Conservation (phyloP, 2,329 filamentous ascomycete species). For the Claviceps digitariae region DNA sequence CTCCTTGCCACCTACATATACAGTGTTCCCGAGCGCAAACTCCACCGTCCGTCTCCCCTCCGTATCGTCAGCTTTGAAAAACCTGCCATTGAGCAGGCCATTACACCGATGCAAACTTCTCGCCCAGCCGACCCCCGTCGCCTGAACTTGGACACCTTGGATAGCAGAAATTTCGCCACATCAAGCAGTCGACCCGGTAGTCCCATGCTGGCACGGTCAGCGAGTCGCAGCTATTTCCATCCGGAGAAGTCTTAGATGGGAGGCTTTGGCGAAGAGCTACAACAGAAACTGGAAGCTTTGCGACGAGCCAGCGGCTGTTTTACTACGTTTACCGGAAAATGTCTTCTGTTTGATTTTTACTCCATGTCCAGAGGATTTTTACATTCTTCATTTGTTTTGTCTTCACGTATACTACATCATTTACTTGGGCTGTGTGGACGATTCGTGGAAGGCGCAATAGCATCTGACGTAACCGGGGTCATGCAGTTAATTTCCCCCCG, state of each 20-base stretch:
- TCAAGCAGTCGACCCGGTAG: constrained; percentile 35
- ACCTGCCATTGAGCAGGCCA: constrained; percentile 39
- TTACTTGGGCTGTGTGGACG: background rate
- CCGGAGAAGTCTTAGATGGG: constrained; percentile 17
- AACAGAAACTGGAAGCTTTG: background rate
- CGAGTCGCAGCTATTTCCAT: constrained; percentile 24
- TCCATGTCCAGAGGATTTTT: background rate
- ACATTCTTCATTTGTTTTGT: background rate
- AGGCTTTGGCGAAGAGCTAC: background rate
- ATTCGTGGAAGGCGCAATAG: background rate
- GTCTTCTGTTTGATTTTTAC: background rate
- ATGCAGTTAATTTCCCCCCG: background rate
- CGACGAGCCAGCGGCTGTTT: background rate
- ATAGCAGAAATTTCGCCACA: constrained; percentile 23
- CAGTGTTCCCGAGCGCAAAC: constrained; percentile 48
- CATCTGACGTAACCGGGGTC: background rate
- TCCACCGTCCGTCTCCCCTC: constrained; percentile 47
- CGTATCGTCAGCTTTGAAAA: constrained; percentile 68
- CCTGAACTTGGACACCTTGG: constrained; percentile 27
- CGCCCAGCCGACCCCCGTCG: constrained; percentile 18
- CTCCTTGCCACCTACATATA: constrained; percentile 77
- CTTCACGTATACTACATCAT: background rate
- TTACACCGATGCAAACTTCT: constrained; percentile 24
- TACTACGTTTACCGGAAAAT: background rate
- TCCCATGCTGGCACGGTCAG: constrained; percentile 27